phyloP scores from a whole-genome alignment of 345 rosid species.

The Populus euphratica region DNA sequence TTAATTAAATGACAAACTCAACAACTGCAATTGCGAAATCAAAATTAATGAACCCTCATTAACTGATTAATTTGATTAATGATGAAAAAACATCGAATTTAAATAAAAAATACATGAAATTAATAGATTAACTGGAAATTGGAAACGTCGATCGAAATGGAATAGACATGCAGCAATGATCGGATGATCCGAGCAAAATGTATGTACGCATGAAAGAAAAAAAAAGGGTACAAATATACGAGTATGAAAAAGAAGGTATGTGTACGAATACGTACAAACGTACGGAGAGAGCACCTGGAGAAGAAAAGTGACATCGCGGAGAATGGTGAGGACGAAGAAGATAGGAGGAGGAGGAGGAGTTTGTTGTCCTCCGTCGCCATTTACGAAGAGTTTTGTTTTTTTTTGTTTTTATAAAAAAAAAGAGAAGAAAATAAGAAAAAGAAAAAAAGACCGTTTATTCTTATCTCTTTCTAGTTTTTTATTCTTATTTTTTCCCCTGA shows the following conservation, averaged over 20 bases:
- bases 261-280: not conserved
- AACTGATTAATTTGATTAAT: not conserved
- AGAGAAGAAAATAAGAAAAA: not conserved
- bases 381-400: not conserved
- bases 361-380: slow-evolving; percentile 47
- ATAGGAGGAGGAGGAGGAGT: slow-evolving; percentile 28
- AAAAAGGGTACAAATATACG: too few species aligned
- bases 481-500: too few species aligned
- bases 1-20: slow-evolving; percentile 5
- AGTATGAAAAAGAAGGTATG: not conserved
- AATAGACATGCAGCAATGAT: slow-evolving; percentile 13
- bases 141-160: not conserved
- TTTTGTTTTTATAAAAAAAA: not conserved
- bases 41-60: not conserved
- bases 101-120: not conserved
- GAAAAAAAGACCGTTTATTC: slow-evolving; percentile 21
- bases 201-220: not conserved
- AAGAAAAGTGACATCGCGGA: not conserved
- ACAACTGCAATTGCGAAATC: slow-evolving; percentile 4
- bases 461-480: not conserved
- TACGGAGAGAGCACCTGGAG: slow-evolving; percentile 27
- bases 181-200: slow-evolving; percentile 18
- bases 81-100: not conserved
- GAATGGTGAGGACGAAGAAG: not conserved
- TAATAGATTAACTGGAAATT: not conserved